Conservation (phyloP, 2,329 filamentous ascomycete genomes). For the Hypocreales sp. region DNA sequence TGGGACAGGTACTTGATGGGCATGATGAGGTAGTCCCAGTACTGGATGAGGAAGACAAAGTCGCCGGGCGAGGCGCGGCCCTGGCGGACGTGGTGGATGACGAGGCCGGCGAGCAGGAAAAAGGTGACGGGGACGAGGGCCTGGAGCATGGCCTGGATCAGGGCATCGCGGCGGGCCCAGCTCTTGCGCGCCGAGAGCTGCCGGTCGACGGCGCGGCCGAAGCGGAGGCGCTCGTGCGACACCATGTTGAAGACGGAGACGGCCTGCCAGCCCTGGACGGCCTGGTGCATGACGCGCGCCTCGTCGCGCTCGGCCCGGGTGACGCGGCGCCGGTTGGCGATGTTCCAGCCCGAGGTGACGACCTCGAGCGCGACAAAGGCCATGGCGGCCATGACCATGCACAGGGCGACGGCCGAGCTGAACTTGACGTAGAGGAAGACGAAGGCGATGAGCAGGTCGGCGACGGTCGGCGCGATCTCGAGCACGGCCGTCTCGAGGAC, state of each 20-base stretch:
- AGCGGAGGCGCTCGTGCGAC: conserved; percentile 9
- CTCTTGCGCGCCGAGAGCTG: conserved; percentile 1
- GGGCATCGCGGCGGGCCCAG: conserved; percentile 1
- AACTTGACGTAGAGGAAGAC: conserved; percentile 46
- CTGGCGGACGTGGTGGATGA: conserved; percentile 3
- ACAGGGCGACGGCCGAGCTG: conserved; percentile 20
- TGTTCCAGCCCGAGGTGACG: conserved; percentile 2
- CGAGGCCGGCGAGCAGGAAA: conserved; percentile 7
- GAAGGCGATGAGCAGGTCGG: conserved; percentile 47
- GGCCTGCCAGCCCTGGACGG: conserved; percentile 3
- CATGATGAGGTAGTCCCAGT: conserved; percentile 37
- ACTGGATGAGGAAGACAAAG: conserved; percentile 49
- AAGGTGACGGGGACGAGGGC: conserved; percentile 3
- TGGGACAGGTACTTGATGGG: conserved; percentile 18
- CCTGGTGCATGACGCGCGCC: conserved; percentile 3
- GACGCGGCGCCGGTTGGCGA: conserved; percentile 2
- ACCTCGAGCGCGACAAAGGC: conserved; percentile 3
- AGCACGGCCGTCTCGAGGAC: conserved; percentile 41
- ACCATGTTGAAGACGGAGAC: conserved; percentile 4
- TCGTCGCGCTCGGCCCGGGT: conserved; percentile 2
- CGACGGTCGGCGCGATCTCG: conserved; percentile 41
- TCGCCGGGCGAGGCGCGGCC: conserved; percentile 12
- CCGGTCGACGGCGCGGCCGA: conserved; percentile 1
- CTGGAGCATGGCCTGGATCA: conserved; percentile 2
- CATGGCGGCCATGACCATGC: conserved; percentile 3